phyloP scores from a whole-genome alignment of 2,329 filamentous ascomycete genomes.

The Aspergillus sp. region DNA sequence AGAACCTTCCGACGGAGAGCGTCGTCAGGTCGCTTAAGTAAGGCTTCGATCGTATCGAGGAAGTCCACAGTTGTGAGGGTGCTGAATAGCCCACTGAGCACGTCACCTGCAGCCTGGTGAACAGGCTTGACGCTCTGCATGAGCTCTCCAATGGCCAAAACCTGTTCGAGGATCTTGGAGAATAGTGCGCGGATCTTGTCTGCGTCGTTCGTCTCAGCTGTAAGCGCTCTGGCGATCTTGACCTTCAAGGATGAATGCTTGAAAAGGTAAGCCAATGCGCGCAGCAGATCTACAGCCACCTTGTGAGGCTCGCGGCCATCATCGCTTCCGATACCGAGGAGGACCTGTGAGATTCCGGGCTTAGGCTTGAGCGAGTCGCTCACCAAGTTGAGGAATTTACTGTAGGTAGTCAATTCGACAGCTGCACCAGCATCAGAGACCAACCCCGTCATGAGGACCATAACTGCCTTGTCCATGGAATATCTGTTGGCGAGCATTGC shows the following conservation, averaged over 20 bases:
- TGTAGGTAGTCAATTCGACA: constrained; percentile 72
- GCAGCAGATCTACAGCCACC: constrained; percentile 43
- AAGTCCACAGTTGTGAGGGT: constrained; percentile 85
- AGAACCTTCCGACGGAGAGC: constrained; percentile 77
- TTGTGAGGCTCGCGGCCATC: constrained; percentile 49
- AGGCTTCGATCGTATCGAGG: constrained; percentile 78
- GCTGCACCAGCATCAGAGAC: constrained; percentile 70
- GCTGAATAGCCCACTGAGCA: constrained; percentile 77
- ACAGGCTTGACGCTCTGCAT: constrained; percentile 37
- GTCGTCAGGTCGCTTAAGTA: constrained; percentile 74
- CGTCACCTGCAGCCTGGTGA: constrained; percentile 57
- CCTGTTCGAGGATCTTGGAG: constrained; percentile 64
- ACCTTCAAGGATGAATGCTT: constrained; percentile 43
- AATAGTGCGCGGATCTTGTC: constrained; percentile 69
- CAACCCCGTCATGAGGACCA: constrained; percentile 73
- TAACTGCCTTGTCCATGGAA: constrained; percentile 69
- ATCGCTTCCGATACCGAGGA: constrained; percentile 62
- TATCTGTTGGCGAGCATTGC: constrained; percentile 92
- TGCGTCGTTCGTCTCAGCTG: constrained; percentile 50
- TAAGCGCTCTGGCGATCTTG: constrained; percentile 39
- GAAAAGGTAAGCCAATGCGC: constrained; percentile 39
- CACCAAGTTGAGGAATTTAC: constrained; percentile 73
- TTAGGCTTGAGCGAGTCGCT: constrained; percentile 74
- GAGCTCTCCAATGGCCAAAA: constrained; percentile 63
- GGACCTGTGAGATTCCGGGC: constrained; percentile 67